Base-by-base conservation (phyloP, 179 eudicot species). In the Silene noctiflora region DNA sequence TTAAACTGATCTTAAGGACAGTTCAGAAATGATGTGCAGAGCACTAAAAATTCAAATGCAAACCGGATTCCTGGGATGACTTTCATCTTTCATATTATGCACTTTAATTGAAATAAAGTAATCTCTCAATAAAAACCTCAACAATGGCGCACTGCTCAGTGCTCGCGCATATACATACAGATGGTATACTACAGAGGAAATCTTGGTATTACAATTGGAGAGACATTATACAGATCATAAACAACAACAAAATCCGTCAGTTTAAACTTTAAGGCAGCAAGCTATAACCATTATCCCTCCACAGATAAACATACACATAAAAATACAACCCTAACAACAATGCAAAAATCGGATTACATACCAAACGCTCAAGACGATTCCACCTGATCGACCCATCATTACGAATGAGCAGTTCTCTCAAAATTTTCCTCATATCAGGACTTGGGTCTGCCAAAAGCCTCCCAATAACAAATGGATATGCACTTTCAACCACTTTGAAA, bases 331-430 rank as follows among this genome's bases (percentile, higher is more conserved):
- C 24, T 11, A 33, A 82, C 14, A 21, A 25, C 42, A 63, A 55
- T 31, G 44, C 39, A 55, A 64, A 6, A 72, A 69, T 56, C 29
- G 65, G 67, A 68, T 44, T 63, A 79, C 92, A 24, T 77, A 94
- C 98, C 94, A 94, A 81, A 31, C 93, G 91, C 78, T 94, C 98
- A 64, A 94, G 91, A 62, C 98, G 91, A 74, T 87, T 88, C 98
- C 98, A 94, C 78, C 97, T 88, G 79, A 94, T 86, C 44, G 97
- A 92, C 64, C 98, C 98, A 86, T 94, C 94, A 83, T 92, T 90
- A 35, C 94, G 86, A 78, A 92, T 94, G 62, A 94, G 84, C 76
- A 94, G 89, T 80, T 92, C 97, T 81, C 91, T 87, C 75, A 90
- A 77, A 74, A 94, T 90, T 83, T 81, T 89, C 83, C 97, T 88